Evolutionary conservation across 768 basidiomycete species (phyloP), one percentile per base, ranked within the genome.

Genomic region (Xerocomellus chrysenteron): DNA sequence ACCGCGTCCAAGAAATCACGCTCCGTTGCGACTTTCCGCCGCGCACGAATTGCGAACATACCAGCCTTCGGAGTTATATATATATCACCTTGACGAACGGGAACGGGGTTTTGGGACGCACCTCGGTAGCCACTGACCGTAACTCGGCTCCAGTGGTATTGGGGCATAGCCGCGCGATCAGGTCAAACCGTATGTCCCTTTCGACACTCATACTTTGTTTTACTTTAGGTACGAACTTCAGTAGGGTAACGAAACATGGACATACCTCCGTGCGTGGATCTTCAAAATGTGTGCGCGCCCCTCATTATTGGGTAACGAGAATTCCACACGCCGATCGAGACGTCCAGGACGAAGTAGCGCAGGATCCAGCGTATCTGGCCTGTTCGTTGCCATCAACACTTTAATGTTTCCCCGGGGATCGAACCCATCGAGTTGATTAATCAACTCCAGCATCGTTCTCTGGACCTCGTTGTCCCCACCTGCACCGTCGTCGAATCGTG

Each of bases 361-460:
- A 56, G 97, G 97, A 73, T 99, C 97, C 45, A 99, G 83, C 1
- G 97, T 98, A 73, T 99, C 97, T 19, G 97, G 97, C 73, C 96
- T 96, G 78, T 99, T 98, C 8, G 97, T 98, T 32, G 97, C 97
- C 97, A 99, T 99, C 55, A 99, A 80, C 21, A 99, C 96, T 74
- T 99, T 99, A 76, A 99, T 98, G 69, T 98, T 98, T n/a, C 97
- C 97, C 76, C 97, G 77, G 8, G 96, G 89, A 74, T 98, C 97
- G 74, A 99, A 99, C 33, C 97, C 97, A 66, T 99, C 95, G 71
- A 99, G 76, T 73, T 99, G 97, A 71, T 98, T 98, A 68, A 99
- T 98, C 66, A 98, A 76, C 75, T 99, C 97, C 78, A 99, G 78
- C 97, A 99, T 99, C 12, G 97, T 99, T 70, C 97, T 78, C 75